Evolutionary conservation across 495 filamentous ascomycete genomes (phyloP).

Genomic region (Rhizodiscina lignyota): DNA sequence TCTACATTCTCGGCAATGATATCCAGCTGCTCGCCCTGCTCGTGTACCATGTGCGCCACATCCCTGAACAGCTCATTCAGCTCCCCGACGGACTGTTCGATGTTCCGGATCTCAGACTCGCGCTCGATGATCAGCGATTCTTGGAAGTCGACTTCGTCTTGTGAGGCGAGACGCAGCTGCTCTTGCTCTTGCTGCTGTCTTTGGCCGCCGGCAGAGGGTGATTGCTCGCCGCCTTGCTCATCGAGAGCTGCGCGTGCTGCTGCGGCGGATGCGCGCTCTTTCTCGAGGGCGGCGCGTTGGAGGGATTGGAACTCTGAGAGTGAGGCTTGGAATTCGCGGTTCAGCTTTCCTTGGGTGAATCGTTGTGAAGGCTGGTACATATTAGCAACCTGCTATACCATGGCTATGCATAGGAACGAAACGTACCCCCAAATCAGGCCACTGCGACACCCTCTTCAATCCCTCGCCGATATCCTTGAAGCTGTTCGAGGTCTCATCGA

Average conservation of each 20-base stretch:
- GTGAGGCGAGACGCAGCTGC: slow-evolving; percentile 64
- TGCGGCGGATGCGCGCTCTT: slow-evolving; percentile 69
- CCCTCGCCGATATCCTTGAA: slow-evolving; percentile 91
- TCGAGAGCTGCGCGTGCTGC: slow-evolving; percentile 63
- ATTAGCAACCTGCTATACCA: slow-evolving; percentile 3
- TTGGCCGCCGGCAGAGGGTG: slow-evolving; percentile 27
- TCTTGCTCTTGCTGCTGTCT: slow-evolving; percentile 57
- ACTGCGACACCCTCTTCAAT: slow-evolving; percentile 76
- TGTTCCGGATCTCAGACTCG: slow-evolving; percentile 88
- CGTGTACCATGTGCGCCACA: slow-evolving; percentile 86
- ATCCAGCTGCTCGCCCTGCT: slow-evolving; percentile 81
- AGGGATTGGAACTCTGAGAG: slow-evolving; percentile 80
- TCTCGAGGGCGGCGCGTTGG: slow-evolving; percentile 78
- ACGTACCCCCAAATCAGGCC: slow-evolving; percentile 84
- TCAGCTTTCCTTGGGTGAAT: slow-evolving; percentile 89
- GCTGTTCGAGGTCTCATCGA: slow-evolving; percentile 67
- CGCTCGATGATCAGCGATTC: slow-evolving; percentile 89
- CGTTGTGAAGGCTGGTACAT: slow-evolving; percentile 66
- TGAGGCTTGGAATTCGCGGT: slow-evolving; percentile 73
- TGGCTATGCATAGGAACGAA: background rate
- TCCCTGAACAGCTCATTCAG: slow-evolving; percentile 94
- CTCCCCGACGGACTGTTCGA: slow-evolving; percentile 89
- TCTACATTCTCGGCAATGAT: slow-evolving; percentile 80
- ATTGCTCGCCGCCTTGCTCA: slow-evolving; percentile 23
- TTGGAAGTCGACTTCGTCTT: slow-evolving; percentile 96